A percentile compares a stretch with the other conserved stretches of the same genome.
Conservation (phyloP, 306 rosid genomes). For the Crataegus laevigata region DNA sequence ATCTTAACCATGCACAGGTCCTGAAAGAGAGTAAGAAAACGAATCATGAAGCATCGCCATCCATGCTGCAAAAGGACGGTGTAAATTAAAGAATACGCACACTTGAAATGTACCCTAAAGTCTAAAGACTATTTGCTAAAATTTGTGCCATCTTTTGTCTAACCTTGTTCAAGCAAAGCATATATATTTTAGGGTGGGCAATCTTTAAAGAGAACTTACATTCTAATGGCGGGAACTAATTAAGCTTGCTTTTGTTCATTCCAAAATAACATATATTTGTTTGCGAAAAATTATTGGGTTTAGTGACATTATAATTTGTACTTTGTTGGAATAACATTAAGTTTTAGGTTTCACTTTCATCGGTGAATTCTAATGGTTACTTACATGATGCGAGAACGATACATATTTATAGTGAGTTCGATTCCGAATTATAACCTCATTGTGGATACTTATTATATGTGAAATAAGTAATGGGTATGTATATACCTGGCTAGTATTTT, state of each 20-base stretch:
- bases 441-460: too few species aligned
- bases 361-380: too few species aligned
- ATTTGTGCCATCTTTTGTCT: slow-evolving; percentile 1
- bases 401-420: neutral
- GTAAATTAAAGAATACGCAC: neutral
- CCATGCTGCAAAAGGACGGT: neutral
- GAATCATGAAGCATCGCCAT: neutral
- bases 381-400: neutral
- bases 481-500: neutral
- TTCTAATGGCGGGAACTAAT: neutral
- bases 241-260: neutral
- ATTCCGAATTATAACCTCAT: too few species aligned
- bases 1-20: neutral
- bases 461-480: neutral
- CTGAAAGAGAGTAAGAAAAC: neutral
- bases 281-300: neutral
- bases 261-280: neutral
- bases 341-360: neutral
- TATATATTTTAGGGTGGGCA: neutral
- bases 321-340: too few species aligned
- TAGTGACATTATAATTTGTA: neutral
- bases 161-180: neutral
- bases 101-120: neutral
- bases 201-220: neutral
- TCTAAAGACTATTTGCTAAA: neutral